Evolutionary conservation across 2,329 filamentous ascomycete species (phyloP).

Genomic region (Fusarium sp.): DNA sequence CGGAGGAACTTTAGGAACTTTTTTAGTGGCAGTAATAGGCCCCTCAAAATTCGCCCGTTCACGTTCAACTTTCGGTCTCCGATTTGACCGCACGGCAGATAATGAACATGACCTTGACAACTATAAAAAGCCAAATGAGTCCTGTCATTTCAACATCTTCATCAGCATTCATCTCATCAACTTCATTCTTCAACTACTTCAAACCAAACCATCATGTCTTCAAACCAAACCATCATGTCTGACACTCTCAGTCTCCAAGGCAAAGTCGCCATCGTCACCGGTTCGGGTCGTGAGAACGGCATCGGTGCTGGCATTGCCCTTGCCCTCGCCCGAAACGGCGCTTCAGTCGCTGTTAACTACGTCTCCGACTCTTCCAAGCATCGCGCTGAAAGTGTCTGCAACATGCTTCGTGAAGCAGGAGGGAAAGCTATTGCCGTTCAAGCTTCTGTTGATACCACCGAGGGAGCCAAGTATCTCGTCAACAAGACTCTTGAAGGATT

Average conservation of each 20-base stretch:
- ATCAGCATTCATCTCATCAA: background rate
- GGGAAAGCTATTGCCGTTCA: slow-evolving; percentile 52
- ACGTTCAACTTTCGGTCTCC: background rate
- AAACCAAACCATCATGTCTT: too few relatives aligned
- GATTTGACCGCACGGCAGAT: background rate
- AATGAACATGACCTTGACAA: background rate
- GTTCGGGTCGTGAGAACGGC: slow-evolving; percentile 59
- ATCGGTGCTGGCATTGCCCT: slow-evolving; percentile 60
- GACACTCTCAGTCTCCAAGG: slow-evolving; percentile 56
- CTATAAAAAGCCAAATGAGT: background rate
- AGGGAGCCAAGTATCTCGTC: slow-evolving; percentile 53
- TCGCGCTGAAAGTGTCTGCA: slow-evolving; percentile 51
- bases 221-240: background rate
- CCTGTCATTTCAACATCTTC: accelerated
- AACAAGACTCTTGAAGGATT: slow-evolving; percentile 54
- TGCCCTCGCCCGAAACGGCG: slow-evolving; percentile 58
- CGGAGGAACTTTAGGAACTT: background rate
- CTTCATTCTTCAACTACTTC: background rate
- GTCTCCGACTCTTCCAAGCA: slow-evolving; percentile 52
- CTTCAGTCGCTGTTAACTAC: slow-evolving; percentile 57
- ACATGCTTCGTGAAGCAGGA: slow-evolving; percentile 49
- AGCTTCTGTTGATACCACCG: slow-evolving; percentile 50
- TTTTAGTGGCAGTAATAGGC: background rate
- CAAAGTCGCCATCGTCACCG: slow-evolving; percentile 61
- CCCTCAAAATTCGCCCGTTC: accelerated